These are phyloP conservation scores for Fragaria vesca DNA, from an alignment of 306 rosid species.

Conservation along the genomic window DNA sequence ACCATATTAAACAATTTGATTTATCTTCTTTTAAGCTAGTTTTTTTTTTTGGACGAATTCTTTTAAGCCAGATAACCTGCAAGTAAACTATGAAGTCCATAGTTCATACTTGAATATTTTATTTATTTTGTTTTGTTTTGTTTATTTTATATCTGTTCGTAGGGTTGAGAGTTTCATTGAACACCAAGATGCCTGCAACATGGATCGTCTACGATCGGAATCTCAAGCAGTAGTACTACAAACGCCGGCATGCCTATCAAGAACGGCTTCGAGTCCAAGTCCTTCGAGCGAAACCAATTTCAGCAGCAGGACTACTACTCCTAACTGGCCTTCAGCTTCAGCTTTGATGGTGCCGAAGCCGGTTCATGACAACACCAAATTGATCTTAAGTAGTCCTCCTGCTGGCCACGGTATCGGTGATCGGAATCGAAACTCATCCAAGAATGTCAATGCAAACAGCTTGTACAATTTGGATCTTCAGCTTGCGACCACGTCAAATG, in stretches of 20 bases:
- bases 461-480: constrained; percentile 81
- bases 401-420: constrained; percentile 17
- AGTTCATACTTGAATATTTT: neutral
- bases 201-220: constrained; percentile 66
- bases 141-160: constrained; percentile 9
- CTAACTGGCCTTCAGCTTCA: constrained; percentile 33
- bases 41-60: no score
- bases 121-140: neutral
- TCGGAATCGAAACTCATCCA: constrained; percentile 17
- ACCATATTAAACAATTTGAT: neutral
- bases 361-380: constrained; percentile 11
- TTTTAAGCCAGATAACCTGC: neutral
- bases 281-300: constrained; percentile 80
- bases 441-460: constrained; percentile 17
- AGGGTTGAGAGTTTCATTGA: constrained; percentile 99
- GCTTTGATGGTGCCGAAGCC: constrained; percentile 34
- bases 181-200: constrained; percentile 95
- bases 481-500: constrained; percentile 56
- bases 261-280: constrained; percentile 97
- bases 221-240: constrained; percentile 46
- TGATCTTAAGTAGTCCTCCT: constrained; percentile 34
- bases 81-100: neutral
- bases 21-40: neutral
- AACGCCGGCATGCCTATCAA: constrained; percentile 62
- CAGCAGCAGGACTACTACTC: constrained; percentile 47